Conservation (phyloP, 2,329 filamentous ascomycete species). For the Neofusicoccum parvum region DNA sequence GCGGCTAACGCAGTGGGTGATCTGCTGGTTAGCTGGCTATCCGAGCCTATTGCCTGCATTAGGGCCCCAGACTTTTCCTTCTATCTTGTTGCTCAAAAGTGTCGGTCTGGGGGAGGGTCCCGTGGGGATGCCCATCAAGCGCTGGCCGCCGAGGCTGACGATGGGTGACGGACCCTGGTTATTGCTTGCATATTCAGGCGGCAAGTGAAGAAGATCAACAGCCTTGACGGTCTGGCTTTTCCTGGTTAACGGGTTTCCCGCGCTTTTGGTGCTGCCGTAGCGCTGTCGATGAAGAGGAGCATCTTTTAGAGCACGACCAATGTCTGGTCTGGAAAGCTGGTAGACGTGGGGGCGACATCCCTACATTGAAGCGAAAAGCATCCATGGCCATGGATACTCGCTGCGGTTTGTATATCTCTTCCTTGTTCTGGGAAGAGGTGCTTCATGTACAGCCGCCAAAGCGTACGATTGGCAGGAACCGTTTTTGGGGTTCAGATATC, state of each 20-base stretch:
- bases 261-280: conserved; percentile 9
- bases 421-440: background rate
- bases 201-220: conserved; percentile 5
- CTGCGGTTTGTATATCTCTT: background rate
- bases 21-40: background rate
- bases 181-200: conserved; percentile 7
- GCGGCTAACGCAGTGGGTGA: background rate
- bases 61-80: background rate
- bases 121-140: background rate
- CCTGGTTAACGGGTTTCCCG: conserved; percentile 2
- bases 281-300: conserved; percentile 4
- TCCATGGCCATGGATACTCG: conserved; percentile 1
- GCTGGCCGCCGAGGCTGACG: too few relatives aligned
- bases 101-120: background rate
- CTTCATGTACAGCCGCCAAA: background rate
- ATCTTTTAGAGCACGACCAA: background rate
- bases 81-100: background rate
- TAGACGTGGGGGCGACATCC: background rate
- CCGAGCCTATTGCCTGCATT: conserved; percentile 3
- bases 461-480: background rate
- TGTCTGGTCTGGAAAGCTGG: background rate
- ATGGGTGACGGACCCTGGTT: background rate
- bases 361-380: conserved; percentile 4
- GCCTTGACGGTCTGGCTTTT: background rate
- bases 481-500: background rate